Conservation (phyloP, 306 rosid species). For the Cucumis melo region DNA sequence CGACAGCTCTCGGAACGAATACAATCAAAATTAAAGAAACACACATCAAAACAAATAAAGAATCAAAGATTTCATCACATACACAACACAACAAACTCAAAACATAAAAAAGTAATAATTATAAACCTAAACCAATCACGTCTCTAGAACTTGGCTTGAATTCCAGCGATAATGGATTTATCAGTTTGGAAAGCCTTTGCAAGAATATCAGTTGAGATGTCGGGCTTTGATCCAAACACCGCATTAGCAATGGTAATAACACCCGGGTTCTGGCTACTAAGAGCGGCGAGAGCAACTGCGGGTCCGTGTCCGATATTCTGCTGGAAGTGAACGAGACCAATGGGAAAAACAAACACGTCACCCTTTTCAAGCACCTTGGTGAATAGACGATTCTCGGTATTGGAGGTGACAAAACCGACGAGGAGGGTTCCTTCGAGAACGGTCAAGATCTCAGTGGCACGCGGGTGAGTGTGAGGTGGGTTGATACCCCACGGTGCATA, state of each 20-base stretch:
- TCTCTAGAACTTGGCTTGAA: conserved; percentile 19
- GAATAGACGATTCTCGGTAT: conserved; percentile 17
- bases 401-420: conserved; percentile 23
- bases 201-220: conserved; percentile 13
- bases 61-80: not conserved
- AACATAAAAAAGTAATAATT: not conserved
- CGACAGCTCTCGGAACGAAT: not conserved
- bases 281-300: conserved; percentile 21
- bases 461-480: conserved; percentile 34
- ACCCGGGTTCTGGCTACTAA: conserved; percentile 27
- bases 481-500: conserved; percentile 17
- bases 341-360: conserved; percentile 26
- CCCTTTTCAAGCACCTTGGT: conserved; percentile 20
- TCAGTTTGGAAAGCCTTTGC: conserved; percentile 19
- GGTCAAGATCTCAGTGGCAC: conserved; percentile 25
- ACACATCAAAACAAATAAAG: not conserved
- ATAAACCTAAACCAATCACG: no score
- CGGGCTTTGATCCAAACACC: conserved; percentile 21
- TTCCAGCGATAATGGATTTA: conserved; percentile 4
- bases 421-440: conserved; percentile 22
- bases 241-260: conserved; percentile 13
- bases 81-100: not conserved
- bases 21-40: not conserved
- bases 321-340: conserved; percentile 24
- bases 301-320: conserved; percentile 15